phyloP scores from a whole-genome alignment of 495 filamentous ascomycete genomes.

The Hypoxylon crocopeplum region DNA sequence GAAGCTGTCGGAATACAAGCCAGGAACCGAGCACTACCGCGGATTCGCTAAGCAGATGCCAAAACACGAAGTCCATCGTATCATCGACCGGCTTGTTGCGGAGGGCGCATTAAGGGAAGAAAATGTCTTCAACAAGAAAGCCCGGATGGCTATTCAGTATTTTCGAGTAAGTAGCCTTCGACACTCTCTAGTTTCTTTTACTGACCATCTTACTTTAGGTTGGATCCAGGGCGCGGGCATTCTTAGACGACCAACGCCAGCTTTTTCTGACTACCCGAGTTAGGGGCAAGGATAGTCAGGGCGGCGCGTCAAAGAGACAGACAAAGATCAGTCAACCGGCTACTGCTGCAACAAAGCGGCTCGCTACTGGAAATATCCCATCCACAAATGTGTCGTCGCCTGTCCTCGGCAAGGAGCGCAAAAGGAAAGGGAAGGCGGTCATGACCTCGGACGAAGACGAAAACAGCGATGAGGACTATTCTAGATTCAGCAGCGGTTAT shows the following conservation, averaged over 20 bases:
- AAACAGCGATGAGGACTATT: conserved; percentile 45
- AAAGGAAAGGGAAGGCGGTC: conserved; percentile 56
- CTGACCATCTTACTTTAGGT: conserved; percentile 50
- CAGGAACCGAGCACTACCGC: conserved; percentile 42
- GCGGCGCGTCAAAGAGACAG: conserved; percentile 18
- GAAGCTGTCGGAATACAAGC: conserved; percentile 44
- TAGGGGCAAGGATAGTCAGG: conserved; percentile 38
- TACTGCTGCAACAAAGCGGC: conserved; percentile 40
- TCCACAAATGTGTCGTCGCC: conserved; percentile 92
- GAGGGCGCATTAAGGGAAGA: conserved; percentile 57
- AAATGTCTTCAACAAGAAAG: conserved; percentile 44
- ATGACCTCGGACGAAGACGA: conserved; percentile 31
- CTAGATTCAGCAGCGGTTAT: conserved; percentile 53
- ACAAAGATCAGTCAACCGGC: conserved; percentile 29
- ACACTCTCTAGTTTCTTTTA: conserved; percentile 62
- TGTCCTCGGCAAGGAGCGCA: conserved; percentile 49
- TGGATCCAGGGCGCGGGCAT: conserved; percentile 38
- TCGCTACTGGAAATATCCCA: conserved; percentile 35
- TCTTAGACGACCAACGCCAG: conserved; percentile 38
- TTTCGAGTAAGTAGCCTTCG: conserved; percentile 50
- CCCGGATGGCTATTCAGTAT: conserved; percentile 48
- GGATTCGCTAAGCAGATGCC: conserved; percentile 54
- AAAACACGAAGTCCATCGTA: conserved; percentile 55
- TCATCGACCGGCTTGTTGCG: conserved; percentile 52
- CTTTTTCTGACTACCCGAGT: conserved; percentile 44